Conservation (phyloP, 805 yeast species). For the Wickerhamomyces chambardii region DNA sequence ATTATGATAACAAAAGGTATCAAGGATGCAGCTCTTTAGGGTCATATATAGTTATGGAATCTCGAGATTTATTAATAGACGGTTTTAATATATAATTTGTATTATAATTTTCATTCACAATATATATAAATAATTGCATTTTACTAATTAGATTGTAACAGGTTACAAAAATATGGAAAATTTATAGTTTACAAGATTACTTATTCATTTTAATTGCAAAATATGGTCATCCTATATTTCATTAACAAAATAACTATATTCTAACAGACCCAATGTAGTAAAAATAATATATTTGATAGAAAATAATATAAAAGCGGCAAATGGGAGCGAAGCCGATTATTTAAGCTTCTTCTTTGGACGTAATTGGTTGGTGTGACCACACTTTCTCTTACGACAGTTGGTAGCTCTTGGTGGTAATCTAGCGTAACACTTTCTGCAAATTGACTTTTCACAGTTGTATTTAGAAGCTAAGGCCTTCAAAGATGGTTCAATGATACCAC, state of each 20-base stretch:
- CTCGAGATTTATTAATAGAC: too few species aligned
- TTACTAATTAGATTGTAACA: too few species aligned
- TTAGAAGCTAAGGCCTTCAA: constrained; percentile 98
- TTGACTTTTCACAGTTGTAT: constrained; percentile 99
- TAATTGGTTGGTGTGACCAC: constrained; percentile 99
- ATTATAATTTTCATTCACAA: too few species aligned
- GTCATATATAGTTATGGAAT: too few species aligned
- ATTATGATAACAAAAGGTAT: too few species aligned
- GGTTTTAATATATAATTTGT: too few species aligned
- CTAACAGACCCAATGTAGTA: neutral
- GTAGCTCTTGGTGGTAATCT: constrained; percentile 99
- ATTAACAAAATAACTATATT: neutral
- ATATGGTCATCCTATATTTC: neutral
- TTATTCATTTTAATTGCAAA: too few species aligned
- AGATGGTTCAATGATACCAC: constrained; percentile 99
- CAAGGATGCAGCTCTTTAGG: too few species aligned
- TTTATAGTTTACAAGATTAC: too few species aligned
- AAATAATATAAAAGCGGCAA: neutral
- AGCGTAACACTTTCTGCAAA: constrained; percentile 99
- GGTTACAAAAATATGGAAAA: too few species aligned
- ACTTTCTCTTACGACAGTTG: constrained; percentile 99
- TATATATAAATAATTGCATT: too few species aligned
- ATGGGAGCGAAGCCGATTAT: constrained; percentile 44
- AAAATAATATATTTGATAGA: neutral
- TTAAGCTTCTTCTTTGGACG: constrained; percentile 99